A percentile compares a stretch with the other conserved stretches of the same genome.
These are phyloP conservation scores for Cordyceps tenuipes DNA, from an alignment of 2,329 filamentous ascomycete genomes.

Conservation along the genomic window DNA sequence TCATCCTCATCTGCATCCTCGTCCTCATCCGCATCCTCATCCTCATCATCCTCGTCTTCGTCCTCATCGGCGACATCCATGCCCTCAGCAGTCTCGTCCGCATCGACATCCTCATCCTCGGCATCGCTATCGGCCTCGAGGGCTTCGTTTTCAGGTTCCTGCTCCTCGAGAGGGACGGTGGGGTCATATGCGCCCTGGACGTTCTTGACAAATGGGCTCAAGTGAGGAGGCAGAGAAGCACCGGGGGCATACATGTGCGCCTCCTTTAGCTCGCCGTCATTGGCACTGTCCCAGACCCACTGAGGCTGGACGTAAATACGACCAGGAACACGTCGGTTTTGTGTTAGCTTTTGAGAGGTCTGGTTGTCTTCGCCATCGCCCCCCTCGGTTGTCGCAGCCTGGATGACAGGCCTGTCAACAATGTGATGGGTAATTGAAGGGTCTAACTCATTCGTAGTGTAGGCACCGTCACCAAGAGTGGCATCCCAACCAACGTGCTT, in stretches of 20 bases:
- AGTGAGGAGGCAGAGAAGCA: conserved; percentile 80
- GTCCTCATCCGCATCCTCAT: conserved; percentile 36
- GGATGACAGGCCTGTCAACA: conserved; percentile 77
- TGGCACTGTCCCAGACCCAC: conserved; percentile 97
- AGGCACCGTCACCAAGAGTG: conserved; percentile 83
- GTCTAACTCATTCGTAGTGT: conserved; percentile 81
- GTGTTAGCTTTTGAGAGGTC: conserved; percentile 48
- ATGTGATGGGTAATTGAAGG: conserved; percentile 91
- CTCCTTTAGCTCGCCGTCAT: conserved; percentile 80
- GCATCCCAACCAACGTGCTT: conserved; percentile 93
- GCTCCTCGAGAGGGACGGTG: conserved; percentile 73
- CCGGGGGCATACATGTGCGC: conserved; percentile 86
- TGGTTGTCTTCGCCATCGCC: conserved; percentile 50
- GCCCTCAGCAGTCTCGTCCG: conserved; percentile 26
- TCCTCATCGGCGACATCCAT: conserved; percentile 37
- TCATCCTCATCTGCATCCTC: conserved; percentile 29
- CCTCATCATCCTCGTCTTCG: conserved; percentile 39
- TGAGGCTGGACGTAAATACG: conserved; percentile 92
- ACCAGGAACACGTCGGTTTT: conserved; percentile 74
- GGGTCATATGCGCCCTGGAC: conserved; percentile 88
- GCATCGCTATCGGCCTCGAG: conserved; percentile 55
- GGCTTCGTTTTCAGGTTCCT: conserved; percentile 80
- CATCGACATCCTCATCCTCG: conserved; percentile 39
- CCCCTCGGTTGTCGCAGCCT: conserved; percentile 44
- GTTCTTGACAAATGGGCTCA: conserved; percentile 90